Base-by-base conservation (phyloP, 2,329 filamentous ascomycete genomes). In the Penicillium decumbens region DNA sequence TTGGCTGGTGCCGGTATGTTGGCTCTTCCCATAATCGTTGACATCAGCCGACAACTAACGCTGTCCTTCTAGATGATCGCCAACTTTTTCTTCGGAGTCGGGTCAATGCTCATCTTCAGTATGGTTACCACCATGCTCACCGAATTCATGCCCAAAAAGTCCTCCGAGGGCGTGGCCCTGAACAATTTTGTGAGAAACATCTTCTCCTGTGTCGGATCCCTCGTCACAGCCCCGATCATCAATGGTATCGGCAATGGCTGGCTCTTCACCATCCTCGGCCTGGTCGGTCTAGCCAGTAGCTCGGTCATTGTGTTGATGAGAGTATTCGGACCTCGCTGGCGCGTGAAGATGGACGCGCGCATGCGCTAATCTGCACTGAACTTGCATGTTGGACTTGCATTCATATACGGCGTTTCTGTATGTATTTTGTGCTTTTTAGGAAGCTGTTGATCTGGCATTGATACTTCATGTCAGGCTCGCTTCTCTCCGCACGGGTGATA, bases 131-230 rank as follows among this genome's bases (percentile, higher is more conserved):
- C 89, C 0, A 90, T 93, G 86, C 74, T 93, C 57, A 92, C 88
- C 0, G 88, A 93, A 64, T 90, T 92, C 63, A 85, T 92, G 77
- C 87, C 87, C 12, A 78, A 81, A 37, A 77, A 79, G 54, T 85
- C 84, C 43, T 87, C 83, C 3, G 80, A 80, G 9, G 88, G 87
- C 1, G 86, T 92, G 3, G 89, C 88, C 0, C 75, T 91, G 38
- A 91, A 92, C 68, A 92, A 92, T 65, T 88, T 92, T 61, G 76
- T 88, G 44, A 76, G 88, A 41, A 93, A 92, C 59, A 88, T 90
- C 33, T 84, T 90, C 60, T 83, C 80, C 43, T 90, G 85, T 53
- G 77, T 88, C 1, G 88, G 86, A 8, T 79, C 80, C 38, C 68
- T 91, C 28, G 80, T 90, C 15, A 81, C 85, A 0, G 79, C 85